phyloP scores from a whole-genome alignment of 805 yeast genomes.

The Dipodascopsis tothii region DNA sequence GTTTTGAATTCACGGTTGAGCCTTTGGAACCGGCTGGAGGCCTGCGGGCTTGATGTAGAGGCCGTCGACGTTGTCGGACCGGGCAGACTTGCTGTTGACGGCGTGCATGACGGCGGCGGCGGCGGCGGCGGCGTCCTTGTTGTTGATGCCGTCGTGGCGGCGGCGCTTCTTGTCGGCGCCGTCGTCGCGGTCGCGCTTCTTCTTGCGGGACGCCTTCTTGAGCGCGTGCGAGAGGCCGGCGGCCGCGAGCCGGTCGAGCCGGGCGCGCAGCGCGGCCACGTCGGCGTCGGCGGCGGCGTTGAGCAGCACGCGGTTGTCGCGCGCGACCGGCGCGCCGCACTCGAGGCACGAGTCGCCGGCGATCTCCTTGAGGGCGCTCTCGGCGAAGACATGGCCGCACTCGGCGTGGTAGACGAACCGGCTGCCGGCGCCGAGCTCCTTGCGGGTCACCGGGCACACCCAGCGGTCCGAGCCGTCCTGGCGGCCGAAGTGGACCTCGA shows the following conservation, averaged over 20 bases:
- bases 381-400: slow-evolving; percentile 31
- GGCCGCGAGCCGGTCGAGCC: slow-evolving; percentile 10
- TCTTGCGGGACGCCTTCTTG: slow-evolving; percentile 3
- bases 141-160: neutral
- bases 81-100: neutral
- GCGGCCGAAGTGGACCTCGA: slow-evolving; percentile 33
- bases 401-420: slow-evolving; percentile 41
- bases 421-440: slow-evolving; percentile 34
- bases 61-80: neutral
- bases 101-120: neutral
- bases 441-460: slow-evolving; percentile 37
- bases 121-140: neutral
- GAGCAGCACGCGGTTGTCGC: slow-evolving; percentile 35
- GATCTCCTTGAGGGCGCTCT: slow-evolving; percentile 21
- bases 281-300: slow-evolving; percentile 25
- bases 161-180: neutral
- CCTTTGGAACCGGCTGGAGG: neutral
- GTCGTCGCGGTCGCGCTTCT: slow-evolving; percentile 11
- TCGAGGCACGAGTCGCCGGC: slow-evolving; percentile 24
- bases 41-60: neutral
- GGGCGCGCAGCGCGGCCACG: slow-evolving; percentile 4
- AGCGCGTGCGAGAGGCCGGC: slow-evolving; percentile 17
- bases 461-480: slow-evolving; percentile 23
- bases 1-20: too few species aligned
- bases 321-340: slow-evolving; percentile 32